Percentiles rank a stretch among this genome's conserved stretches.
These are phyloP conservation scores for Ananas comosus DNA, from an alignment of 176 grass and related monocot genomes.

Conservation along the genomic window DNA sequence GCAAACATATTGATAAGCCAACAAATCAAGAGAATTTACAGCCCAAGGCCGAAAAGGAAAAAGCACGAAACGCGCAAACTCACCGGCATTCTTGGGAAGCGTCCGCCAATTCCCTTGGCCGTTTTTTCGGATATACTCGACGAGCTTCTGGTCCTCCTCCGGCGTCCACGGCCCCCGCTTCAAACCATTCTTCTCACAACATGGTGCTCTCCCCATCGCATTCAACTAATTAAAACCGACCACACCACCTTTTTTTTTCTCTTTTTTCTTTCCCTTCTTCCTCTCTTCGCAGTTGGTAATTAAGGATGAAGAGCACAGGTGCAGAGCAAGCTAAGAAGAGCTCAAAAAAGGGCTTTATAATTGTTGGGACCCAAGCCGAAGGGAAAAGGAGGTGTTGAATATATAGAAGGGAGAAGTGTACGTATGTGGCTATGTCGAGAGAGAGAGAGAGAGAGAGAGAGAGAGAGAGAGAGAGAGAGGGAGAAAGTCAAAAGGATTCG, in stretches of 20 bases:
- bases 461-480: conserved; percentile 1
- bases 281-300: background rate
- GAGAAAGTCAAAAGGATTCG: conserved; percentile 78
- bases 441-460: background rate
- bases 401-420: conserved; percentile 13
- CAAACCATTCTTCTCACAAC: conserved; percentile 76
- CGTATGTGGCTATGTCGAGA: conserved; percentile 54
- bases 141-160: conserved; percentile 94
- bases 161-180: conserved; percentile 91
- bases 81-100: conserved; percentile 90
- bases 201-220: conserved; percentile 78
- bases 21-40: background rate
- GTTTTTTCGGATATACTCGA: conserved; percentile 76
- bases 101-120: conserved; percentile 90
- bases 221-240: background rate
- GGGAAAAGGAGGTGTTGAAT: background rate
- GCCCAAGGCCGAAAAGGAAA: background rate
- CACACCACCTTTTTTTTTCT: background rate
- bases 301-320: background rate
- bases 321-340: background rate
- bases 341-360: background rate
- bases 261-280: too few relatives aligned
- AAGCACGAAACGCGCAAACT: background rate
- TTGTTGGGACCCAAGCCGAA: background rate
- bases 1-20: background rate